Evolutionary conservation across 2,329 filamentous ascomycete genomes (phyloP).

Genomic region (Malbranchea zuffiana): DNA sequence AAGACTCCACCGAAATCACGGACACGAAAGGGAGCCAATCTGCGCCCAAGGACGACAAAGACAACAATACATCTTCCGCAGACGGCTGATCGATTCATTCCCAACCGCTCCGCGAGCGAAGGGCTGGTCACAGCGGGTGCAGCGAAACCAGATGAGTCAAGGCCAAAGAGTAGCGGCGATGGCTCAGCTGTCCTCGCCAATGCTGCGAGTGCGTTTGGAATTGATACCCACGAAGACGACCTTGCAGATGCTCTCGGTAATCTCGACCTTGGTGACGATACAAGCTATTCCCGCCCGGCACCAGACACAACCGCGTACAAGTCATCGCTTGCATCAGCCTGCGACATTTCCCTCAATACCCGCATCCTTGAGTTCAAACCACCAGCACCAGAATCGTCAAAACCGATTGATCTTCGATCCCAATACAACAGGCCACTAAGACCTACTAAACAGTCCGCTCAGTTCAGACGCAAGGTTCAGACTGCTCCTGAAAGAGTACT

Average conservation of each 20-base stretch:
- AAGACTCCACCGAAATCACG: conserved; percentile 42
- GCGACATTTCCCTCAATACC: conserved; percentile 84
- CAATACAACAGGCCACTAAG: conserved; percentile 97
- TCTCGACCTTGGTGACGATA: conserved; percentile 64
- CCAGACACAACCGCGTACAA: conserved; percentile 86
- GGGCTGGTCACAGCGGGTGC: conserved; percentile 72
- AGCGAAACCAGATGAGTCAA: conserved; percentile 74
- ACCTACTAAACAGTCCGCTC: conserved; percentile 62
- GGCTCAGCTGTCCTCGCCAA: conserved; percentile 66
- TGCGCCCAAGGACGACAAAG: conserved; percentile 37
- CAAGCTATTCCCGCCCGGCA: conserved; percentile 62
- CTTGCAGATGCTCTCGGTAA: conserved; percentile 67
- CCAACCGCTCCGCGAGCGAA: conserved; percentile 82
- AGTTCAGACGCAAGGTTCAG: conserved; percentile 82
- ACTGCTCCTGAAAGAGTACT: conserved; percentile 93
- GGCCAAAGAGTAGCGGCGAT: conserved; percentile 60
- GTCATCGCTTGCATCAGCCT: conserved; percentile 79
- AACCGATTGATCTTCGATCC: conserved; percentile 91
- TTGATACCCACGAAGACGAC: conserved; percentile 53
- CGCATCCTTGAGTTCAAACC: conserved; percentile 98
- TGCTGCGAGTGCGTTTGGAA: conserved; percentile 56
- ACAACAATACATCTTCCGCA: conserved; percentile 57
- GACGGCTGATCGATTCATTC: conserved; percentile 85
- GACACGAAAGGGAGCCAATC: conserved; percentile 35
- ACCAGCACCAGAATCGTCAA: conserved; percentile 91